These are phyloP conservation scores for Vitis labrusca DNA, from an alignment of 164 flowering plant species.

Conservation along the genomic window DNA sequence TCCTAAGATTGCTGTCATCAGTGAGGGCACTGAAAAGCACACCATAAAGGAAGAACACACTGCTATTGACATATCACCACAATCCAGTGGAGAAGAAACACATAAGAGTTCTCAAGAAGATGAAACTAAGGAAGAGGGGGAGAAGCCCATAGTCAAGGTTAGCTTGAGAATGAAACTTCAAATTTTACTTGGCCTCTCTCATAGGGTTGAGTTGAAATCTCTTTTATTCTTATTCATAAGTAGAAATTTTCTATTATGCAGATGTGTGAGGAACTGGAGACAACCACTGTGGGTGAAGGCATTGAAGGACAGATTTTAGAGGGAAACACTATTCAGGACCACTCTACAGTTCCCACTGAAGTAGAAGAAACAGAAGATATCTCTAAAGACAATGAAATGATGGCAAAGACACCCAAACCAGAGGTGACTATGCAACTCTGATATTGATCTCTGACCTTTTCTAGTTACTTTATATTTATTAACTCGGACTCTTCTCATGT, in stretches of 20 bases:
- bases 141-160: slow-evolving; percentile 4
- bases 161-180: background rate
- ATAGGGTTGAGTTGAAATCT: background rate
- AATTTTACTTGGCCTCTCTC: background rate
- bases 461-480: no score
- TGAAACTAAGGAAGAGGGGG: background rate
- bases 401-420: background rate
- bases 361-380: background rate
- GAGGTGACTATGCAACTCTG: background rate
- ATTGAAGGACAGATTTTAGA: slow-evolving; percentile 8
- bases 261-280: slow-evolving; percentile 4
- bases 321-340: background rate
- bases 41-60: slow-evolving; percentile 6
- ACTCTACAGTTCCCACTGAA: background rate
- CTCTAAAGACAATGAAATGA: background rate
- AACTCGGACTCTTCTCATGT: no score
- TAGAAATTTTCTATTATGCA: background rate
- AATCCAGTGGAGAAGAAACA: slow-evolving; percentile 5
- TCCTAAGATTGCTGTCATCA: background rate
- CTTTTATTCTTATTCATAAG: background rate
- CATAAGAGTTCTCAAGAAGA: slow-evolving; percentile 10
- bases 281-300: background rate
- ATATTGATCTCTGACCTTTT: no score
- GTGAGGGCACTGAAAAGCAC: background rate
- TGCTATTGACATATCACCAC: background rate